These are phyloP conservation scores for Daedalea quercina DNA, from an alignment of 768 basidiomycete species.

Conservation along the genomic window DNA sequence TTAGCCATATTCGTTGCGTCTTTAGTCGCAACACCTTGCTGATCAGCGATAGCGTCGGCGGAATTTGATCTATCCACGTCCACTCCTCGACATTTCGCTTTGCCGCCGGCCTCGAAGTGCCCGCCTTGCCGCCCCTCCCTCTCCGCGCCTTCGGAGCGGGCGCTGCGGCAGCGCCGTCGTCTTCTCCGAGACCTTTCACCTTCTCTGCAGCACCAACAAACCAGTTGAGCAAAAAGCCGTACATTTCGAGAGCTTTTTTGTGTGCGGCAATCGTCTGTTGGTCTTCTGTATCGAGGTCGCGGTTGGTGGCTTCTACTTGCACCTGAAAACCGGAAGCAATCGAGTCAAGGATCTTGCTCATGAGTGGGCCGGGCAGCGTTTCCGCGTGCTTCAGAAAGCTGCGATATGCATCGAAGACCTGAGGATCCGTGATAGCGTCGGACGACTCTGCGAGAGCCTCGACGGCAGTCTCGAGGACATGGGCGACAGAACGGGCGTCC, in stretches of 20 bases:
- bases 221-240: conserved; percentile 90
- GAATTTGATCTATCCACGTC: conserved; percentile 78
- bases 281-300: conserved; percentile 65
- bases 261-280: conserved; percentile 55
- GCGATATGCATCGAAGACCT: conserved; percentile 77
- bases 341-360: conserved; percentile 86
- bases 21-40: conserved; percentile 61
- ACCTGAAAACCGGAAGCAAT: conserved; percentile 68
- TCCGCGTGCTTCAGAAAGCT: conserved; percentile 74
- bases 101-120: conserved; percentile 34
- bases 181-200: conserved; percentile 48
- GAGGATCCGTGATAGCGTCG: conserved; percentile 58
- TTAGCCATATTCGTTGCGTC: conserved; percentile 85
- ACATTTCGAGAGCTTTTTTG: conserved; percentile 79
- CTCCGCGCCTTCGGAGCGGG: conserved; percentile 44
- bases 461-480: conserved; percentile 67
- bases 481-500: conserved; percentile 36
- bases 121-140: conserved; percentile 54
- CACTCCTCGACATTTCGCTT: conserved; percentile 41
- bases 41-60: conserved; percentile 60
- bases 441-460: conserved; percentile 72
- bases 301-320: conserved; percentile 65
- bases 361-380: conserved; percentile 51
- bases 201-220: conserved; percentile 80
- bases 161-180: conserved; percentile 32